phyloP scores from a whole-genome alignment of 179 eudicot genomes.

The Spinacia oleracea region DNA sequence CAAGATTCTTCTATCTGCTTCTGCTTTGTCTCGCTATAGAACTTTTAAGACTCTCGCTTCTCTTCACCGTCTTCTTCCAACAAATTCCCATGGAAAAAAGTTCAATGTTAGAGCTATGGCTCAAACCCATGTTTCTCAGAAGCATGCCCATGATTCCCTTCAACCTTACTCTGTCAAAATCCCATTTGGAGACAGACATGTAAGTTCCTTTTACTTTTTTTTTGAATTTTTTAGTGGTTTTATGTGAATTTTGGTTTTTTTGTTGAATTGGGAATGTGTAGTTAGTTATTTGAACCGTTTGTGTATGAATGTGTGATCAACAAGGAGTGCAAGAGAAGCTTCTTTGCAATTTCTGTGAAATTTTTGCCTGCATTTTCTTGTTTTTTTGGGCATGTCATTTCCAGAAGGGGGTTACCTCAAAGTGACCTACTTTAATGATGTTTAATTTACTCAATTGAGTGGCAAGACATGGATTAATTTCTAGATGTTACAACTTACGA shows the following conservation, averaged over 20 bases:
- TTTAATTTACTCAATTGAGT: background rate
- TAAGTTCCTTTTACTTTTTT: slow-evolving; percentile 29
- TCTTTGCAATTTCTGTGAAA: background rate
- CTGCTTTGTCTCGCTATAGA: slow-evolving; percentile 26
- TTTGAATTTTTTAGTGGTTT: background rate
- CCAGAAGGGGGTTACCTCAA: background rate
- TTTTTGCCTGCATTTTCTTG: background rate
- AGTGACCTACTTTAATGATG: background rate
- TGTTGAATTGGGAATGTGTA: background rate
- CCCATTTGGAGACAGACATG: slow-evolving; percentile 90
- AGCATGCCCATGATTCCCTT: slow-evolving; percentile 27
- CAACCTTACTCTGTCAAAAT: slow-evolving; percentile 65
- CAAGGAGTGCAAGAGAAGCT: background rate
- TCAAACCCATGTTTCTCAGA: slow-evolving; percentile 22
- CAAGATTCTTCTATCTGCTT: slow-evolving; percentile 34
- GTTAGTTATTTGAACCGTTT: background rate
- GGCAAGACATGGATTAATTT: background rate
- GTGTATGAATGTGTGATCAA: background rate
- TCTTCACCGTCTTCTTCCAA: slow-evolving; percentile 23
- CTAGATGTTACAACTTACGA: too few relatives aligned
- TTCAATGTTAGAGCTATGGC: slow-evolving; percentile 29
- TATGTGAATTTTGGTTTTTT: background rate
- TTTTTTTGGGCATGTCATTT: background rate
- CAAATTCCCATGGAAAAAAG: slow-evolving; percentile 17
- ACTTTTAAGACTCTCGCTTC: slow-evolving; percentile 25